Evolutionary conservation across 768 basidiomycete species (phyloP), one percentile per base, ranked within the genome.

Genomic region (Austroboletus eburneus): DNA sequence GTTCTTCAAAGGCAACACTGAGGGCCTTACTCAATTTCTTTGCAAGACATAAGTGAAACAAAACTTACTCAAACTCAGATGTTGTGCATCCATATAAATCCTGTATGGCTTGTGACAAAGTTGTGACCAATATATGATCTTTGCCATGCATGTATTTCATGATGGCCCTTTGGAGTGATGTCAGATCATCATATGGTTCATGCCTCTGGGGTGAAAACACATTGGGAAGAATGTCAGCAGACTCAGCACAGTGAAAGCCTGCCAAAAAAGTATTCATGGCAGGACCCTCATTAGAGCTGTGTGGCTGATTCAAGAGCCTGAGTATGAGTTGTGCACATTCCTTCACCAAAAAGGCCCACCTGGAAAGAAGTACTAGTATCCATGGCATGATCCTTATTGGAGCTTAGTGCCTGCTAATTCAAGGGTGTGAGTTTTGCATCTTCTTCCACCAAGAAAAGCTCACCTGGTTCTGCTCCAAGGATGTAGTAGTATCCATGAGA

Each of bases 191-290:
- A 47, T 57, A 62, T 27, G 47, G 63, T 0, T 42, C 39, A 25
- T 51, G 50, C 22, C 29, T 58, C 16, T 43, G 59, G 22, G 65
- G 62, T 35, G 51, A 53, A 21, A 62, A 64, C 22, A 23, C 35
- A 22, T 20, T 53, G 24, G 59, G 46, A 16, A 53, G 41, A 16
- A 54, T n/a, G 21, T 29, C 37, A 17, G 46, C n/a, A n/a, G n/a
- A n/a, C n/a, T n/a, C n/a, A n/a, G n/a, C n/a, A n/a, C n/a, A n/a
- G n/a, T n/a, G 23, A 35, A 27, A 10, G 25, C 5, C 10, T 27
- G 25, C n/a, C 34, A 46, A 24, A 17, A 30, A 23, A 10, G 4
- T 5, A 57, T 9, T 17, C 16, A 20, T 39, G 25, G 29, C 22
- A 30, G 27, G 33, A 18, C 33, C 22, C 5, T 10, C 25, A 27